A percentile compares a stretch with the other conserved stretches of the same genome.
Evolutionary conservation across 306 rosid species (phyloP).

Genomic region (Rubus parviflorus): DNA sequence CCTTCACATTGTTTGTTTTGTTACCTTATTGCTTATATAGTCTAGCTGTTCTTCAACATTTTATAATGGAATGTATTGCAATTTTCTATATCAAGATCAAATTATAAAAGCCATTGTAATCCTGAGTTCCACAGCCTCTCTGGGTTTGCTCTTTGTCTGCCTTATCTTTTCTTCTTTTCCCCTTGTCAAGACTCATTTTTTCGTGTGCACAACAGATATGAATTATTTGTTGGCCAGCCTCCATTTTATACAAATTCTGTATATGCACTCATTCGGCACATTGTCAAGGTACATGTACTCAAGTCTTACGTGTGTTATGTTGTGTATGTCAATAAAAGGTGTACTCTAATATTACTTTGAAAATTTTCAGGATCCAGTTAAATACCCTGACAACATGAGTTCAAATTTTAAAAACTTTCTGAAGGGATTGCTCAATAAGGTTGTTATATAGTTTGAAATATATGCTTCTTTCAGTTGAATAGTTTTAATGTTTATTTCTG

Average conservation of each 20-base stretch:
- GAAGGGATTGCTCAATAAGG: slow-evolving; percentile 95
- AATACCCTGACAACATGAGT: slow-evolving; percentile 94
- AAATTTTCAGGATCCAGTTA: slow-evolving; percentile 84
- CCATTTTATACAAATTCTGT: slow-evolving; percentile 98
- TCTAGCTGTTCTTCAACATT: not conserved
- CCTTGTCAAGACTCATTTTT: slow-evolving; percentile 31
- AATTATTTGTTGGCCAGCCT: slow-evolving; percentile 97
- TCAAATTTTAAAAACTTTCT: slow-evolving; percentile 77
- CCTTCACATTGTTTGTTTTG: not conserved
- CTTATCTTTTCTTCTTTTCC: slow-evolving; percentile 15
- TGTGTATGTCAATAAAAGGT: slow-evolving; percentile 17
- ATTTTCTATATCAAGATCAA: not conserved
- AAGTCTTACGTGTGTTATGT: slow-evolving; percentile 6
- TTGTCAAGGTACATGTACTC: slow-evolving; percentile 73
- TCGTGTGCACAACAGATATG: slow-evolving; percentile 63
- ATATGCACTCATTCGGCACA: slow-evolving; percentile 89
- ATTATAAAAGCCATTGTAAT: not conserved
- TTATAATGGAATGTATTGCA: not conserved
- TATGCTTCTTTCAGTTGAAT: slow-evolving; percentile 11
- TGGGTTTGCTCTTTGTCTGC: slow-evolving; percentile 6
- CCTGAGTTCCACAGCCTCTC: not conserved
- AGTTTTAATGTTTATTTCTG: slow-evolving; percentile 25
- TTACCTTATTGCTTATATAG: not conserved
- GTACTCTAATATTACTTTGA: slow-evolving; percentile 30
- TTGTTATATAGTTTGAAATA: slow-evolving; percentile 35